Conservation (phyloP, 805 yeast genomes). For the Candida yuanshanica region DNA sequence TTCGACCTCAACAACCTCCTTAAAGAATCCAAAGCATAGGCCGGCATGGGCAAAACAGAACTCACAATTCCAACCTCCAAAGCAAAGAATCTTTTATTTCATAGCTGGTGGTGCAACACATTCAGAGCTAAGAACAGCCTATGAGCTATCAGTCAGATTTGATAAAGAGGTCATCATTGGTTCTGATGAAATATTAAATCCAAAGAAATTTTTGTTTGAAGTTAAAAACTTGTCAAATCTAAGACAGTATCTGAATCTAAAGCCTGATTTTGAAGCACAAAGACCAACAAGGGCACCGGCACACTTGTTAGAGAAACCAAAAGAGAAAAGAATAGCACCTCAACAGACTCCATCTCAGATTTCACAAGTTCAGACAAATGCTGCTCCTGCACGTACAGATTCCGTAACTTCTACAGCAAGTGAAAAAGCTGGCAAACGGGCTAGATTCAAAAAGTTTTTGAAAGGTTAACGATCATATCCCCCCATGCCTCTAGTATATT, state of each 20-base stretch:
- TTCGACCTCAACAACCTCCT: slow-evolving; percentile 39
- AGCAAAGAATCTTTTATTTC: slow-evolving; percentile 73
- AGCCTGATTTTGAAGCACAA: slow-evolving; percentile 27
- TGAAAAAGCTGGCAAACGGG: slow-evolving; percentile 38
- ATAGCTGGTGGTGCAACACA: slow-evolving; percentile 88
- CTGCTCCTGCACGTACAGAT: not conserved
- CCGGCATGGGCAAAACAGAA: slow-evolving; percentile 68
- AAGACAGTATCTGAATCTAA: slow-evolving; percentile 38
- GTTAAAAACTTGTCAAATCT: slow-evolving; percentile 31
- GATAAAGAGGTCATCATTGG: slow-evolving; percentile 79
- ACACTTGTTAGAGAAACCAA: slow-evolving; percentile 35
- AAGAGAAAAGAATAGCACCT: slow-evolving; percentile 5
- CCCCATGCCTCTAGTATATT: too few relatives aligned
- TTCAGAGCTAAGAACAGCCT: slow-evolving; percentile 71
- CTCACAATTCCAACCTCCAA: slow-evolving; percentile 29
- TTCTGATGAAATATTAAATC: slow-evolving; percentile 65
- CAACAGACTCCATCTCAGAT: slow-evolving; percentile 4
- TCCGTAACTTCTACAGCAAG: slow-evolving; percentile 3
- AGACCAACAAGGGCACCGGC: slow-evolving; percentile 38
- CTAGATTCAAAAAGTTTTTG: slow-evolving; percentile 42
- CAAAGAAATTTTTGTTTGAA: slow-evolving; percentile 35
- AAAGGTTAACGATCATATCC: slow-evolving; percentile 20
- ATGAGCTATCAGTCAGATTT: slow-evolving; percentile 56
- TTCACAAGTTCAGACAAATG: slow-evolving; percentile 4
- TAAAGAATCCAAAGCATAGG: slow-evolving; percentile 65